Base-by-base conservation (phyloP, 2,329 filamentous ascomycete genomes). In the Penicillium sp. region DNA sequence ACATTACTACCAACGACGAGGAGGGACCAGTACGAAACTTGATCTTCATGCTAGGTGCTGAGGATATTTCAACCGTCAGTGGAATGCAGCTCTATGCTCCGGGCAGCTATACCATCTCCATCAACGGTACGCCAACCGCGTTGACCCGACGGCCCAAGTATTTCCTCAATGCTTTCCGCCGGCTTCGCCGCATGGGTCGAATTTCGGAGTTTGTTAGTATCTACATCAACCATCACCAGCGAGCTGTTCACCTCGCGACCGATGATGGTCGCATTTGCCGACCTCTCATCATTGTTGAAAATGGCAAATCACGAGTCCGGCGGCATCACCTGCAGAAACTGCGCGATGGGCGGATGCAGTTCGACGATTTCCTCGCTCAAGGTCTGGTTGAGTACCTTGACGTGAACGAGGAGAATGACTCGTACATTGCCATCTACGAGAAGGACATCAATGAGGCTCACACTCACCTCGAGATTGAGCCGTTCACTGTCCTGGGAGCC, bases 391-490 rank as follows among this genome's bases (percentile, higher is more conserved):
- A 99, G 74, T 99, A 99, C 70, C 85, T 99, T 20, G 95, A 99
- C 71, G 92, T 96, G 67, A 99, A 99, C 76, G 96, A 99, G 76
- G 95, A 99, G 77, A 96, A 99, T 71, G 95, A 99, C 69, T 90
- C 92, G 0, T 89, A 96, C 57, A 96, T 99, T 66, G 91, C 94
- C 4, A 86, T 97, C 17, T 93, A 93, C 69, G 94, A 98, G 72
- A 84, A 88, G 22, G 89, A 96, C 61, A 91, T 98, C 65, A 89
- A 87, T 17, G 85, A 88, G 62, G 87, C 88, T 55, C 96, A 92
- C 0, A 99, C 95, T 0, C 96, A 99, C 78, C 82, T 98, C 61
- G 95, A 99, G 76, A 98, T 99, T 63, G 95, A 99, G 74, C 96
- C 96, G 0, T 99, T 99, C 73, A 99, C 95, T 1, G 89, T 99